A percentile compares a stretch with the other conserved stretches of the same genome.
phyloP scores from a whole-genome alignment of 1,139 yeast species.

The Candida smagusa region DNA sequence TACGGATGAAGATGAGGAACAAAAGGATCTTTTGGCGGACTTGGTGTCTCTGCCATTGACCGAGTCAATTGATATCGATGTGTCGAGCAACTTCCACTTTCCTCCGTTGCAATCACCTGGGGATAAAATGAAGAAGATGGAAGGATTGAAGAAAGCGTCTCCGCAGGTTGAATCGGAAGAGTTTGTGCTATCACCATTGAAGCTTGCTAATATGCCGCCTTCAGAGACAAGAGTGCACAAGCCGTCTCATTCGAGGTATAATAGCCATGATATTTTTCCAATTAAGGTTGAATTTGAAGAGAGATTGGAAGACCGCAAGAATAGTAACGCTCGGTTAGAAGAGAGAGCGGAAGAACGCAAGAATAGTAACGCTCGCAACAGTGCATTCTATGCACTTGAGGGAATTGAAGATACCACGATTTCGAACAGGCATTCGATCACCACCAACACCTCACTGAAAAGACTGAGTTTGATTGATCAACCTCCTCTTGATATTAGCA shows the following conservation, averaged over 20 bases:
- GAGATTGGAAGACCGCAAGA: constrained; percentile 7
- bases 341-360: constrained; percentile 8
- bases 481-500: constrained; percentile 36
- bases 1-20: constrained; percentile 19
- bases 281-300: constrained; percentile 45
- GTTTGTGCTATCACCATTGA: constrained; percentile 46
- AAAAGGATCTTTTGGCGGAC: background rate
- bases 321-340: constrained; percentile 14
- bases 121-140: too few relatives aligned
- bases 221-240: constrained; percentile 27
- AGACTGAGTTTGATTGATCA: constrained; percentile 35
- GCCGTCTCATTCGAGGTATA: constrained; percentile 40
- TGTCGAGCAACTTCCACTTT: constrained; percentile 24
- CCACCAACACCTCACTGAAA: constrained; percentile 29
- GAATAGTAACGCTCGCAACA: constrained; percentile 15
- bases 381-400: constrained; percentile 24
- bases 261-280: constrained; percentile 45
- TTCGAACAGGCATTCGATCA: constrained; percentile 22
- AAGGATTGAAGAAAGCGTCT: constrained; percentile 7
- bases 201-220: constrained; percentile 24
- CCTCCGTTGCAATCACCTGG: constrained; percentile 13
- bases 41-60: background rate
- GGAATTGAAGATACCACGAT: constrained; percentile 12
- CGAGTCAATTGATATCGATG: constrained; percentile 11
- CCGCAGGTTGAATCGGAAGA: constrained; percentile 26